Base-by-base conservation (phyloP, 2,329 filamentous ascomycete species). In the Microdochium trichocladiopsis region DNA sequence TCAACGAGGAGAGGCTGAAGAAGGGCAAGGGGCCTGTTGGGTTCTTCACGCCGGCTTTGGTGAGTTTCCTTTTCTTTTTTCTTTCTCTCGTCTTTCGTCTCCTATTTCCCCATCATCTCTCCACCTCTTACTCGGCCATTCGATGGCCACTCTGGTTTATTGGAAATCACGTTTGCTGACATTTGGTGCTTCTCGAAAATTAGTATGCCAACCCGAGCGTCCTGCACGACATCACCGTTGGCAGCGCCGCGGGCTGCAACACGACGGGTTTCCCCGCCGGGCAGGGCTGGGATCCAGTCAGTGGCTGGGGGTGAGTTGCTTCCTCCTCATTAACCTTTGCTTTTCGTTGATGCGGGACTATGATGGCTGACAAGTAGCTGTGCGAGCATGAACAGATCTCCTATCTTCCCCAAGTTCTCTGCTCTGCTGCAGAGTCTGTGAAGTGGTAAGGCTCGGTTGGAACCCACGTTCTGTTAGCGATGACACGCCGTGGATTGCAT, bases 1-100 rank as follows among this genome's bases (percentile, higher is more conserved):
- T 87, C 52, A 87, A 87, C 58, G 83, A 86, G 58, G 80, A 77
- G 80, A 21, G 41, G 31, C 64, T 85, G 18, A 66, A 72, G 0
- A 67, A 65, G 6, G 77, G 77, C 4, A 74, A 77, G 60, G 57
- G 53, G 10, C 61, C 69, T 1, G 52, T 74, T 0, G 67, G 68
- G 2, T 70, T 69, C 50, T 57, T 70, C 47, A 69, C 70, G 54
- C 67, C 64, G 3, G 53, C 57, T 1, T 45, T 64, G n/a, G 49
- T 57, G 41, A 45, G 41, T 45, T 23, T 37, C 14, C 18, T 16
- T 8, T 33, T 33, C 9, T 41, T 41, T 41, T 45, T n/a, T 8
- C 28, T 14, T 31, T 14, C 28, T 14, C 14, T 31, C 28, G 14
- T 31, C 14, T 16, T 25, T 11, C 14, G 16, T 16, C 14, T 31